Conservation (phyloP, 306 rosid genomes). For the Notholithocarpus densiflorus region DNA sequence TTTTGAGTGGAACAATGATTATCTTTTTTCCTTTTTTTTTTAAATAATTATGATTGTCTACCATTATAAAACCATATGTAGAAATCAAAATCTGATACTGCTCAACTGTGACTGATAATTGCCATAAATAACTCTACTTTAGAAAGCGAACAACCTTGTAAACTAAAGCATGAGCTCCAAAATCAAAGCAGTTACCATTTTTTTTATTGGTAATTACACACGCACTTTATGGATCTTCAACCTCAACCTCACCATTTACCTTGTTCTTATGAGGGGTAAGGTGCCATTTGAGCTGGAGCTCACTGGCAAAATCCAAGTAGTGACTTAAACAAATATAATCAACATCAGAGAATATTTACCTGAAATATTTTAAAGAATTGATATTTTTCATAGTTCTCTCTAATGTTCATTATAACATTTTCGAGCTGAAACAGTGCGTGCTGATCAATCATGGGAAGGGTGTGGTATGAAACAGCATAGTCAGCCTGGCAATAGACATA, state of each 20-base stretch:
- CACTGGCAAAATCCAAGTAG: not conserved
- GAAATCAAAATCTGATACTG: not conserved
- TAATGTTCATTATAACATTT: constrained; percentile 64
- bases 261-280: too few species aligned
- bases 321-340: not conserved
- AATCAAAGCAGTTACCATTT: not conserved
- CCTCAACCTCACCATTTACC: too few species aligned
- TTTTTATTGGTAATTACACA: too few species aligned
- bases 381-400: constrained; percentile 79
- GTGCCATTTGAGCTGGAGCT: too few species aligned
- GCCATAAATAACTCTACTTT: not conserved
- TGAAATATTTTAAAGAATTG: constrained; percentile 97
- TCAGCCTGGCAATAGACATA: constrained; percentile 53
- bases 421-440: constrained; percentile 93
- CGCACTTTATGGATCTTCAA: too few species aligned
- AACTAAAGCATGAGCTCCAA: not conserved
- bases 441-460: constrained; percentile 89
- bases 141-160: not conserved
- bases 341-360: constrained; percentile 41
- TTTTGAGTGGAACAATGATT: too few species aligned
- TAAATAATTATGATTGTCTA: not conserved
- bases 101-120: constrained; percentile 1
- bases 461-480: constrained; percentile 55
- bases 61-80: not conserved
- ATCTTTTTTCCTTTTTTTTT: too few species aligned